These are phyloP conservation scores for Zangia roseola DNA, from an alignment of 768 basidiomycete species.

Conservation along the genomic window DNA sequence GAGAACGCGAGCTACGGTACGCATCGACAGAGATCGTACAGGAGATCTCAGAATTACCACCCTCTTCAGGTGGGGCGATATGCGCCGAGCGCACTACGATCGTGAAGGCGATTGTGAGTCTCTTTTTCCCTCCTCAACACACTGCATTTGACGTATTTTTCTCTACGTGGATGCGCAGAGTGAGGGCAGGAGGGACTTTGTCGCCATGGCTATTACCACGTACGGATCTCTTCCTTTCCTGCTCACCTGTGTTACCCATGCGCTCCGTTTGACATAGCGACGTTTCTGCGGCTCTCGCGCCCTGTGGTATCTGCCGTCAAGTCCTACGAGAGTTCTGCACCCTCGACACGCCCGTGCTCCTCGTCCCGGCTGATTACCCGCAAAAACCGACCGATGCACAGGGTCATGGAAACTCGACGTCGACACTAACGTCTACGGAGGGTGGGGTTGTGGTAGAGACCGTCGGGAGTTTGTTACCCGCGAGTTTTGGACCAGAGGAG, in stretches of 20 bases:
- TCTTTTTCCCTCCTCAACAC: not conserved
- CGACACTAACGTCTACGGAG: slow-evolving; percentile 4
- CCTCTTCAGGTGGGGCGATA: slow-evolving; percentile 66
- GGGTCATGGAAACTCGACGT: slow-evolving; percentile 6
- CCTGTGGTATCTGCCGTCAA: slow-evolving; percentile 94
- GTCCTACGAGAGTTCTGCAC: slow-evolving; percentile 85
- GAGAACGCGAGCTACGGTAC: slow-evolving; percentile 95
- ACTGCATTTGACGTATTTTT: not conserved
- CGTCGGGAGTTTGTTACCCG: slow-evolving; percentile 71
- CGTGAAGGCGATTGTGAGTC: slow-evolving; percentile 85
- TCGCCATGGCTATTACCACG: slow-evolving; percentile 80
- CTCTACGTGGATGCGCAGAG: slow-evolving; percentile 48
- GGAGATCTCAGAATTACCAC: not conserved
- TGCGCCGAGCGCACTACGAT: slow-evolving; percentile 95
- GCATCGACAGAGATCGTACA: slow-evolving; percentile 11
- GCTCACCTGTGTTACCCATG: not conserved
- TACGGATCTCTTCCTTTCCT: slow-evolving; percentile 33
- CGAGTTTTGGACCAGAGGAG: slow-evolving; percentile 90
- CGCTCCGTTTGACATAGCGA: slow-evolving; percentile 47
- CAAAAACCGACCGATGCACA: slow-evolving; percentile 23
- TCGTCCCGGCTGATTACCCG: slow-evolving; percentile 67
- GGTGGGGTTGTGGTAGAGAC: slow-evolving; percentile 61
- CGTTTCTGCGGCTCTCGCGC: slow-evolving; percentile 64
- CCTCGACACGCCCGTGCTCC: slow-evolving; percentile 66
- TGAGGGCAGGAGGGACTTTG: slow-evolving; percentile 69